Conservation (phyloP, 2,329 filamentous ascomycete genomes). For the Talaromyces amestolkiae region DNA sequence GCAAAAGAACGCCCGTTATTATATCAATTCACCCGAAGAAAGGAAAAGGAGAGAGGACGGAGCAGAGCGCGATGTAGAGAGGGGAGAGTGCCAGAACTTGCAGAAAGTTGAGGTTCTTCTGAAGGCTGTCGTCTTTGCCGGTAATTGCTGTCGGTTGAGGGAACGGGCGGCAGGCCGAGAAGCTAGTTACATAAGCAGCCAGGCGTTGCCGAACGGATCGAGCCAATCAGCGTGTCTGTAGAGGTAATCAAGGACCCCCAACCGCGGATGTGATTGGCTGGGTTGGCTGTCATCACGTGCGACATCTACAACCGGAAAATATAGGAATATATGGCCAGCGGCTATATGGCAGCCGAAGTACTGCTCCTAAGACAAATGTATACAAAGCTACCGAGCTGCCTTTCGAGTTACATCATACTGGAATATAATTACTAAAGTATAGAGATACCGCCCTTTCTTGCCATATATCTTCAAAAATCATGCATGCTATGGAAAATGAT, state of each 20-base stretch:
- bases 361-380: no score
- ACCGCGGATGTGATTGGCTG: slow-evolving; percentile 31
- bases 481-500: slow-evolving; percentile 17
- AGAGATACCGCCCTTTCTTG: not conserved
- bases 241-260: slow-evolving; percentile 39
- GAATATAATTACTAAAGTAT: not conserved
- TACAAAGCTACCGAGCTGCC: not conserved
- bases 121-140: slow-evolving; percentile 9
- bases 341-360: slow-evolving; percentile 19
- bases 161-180: slow-evolving; percentile 22
- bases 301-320: slow-evolving; percentile 26
- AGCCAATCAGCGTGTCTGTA: slow-evolving; percentile 34
- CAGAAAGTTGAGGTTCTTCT: slow-evolving; percentile 12
- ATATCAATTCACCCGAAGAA: slow-evolving; percentile 25
- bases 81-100: slow-evolving; percentile 21
- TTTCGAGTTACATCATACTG: not conserved
- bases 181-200: slow-evolving; percentile 36
- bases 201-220: slow-evolving; percentile 34
- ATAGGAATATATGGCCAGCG: slow-evolving; percentile 24
- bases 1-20: slow-evolving; percentile 19
- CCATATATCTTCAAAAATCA: not conserved
- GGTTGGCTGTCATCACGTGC: slow-evolving; percentile 29
- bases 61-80: slow-evolving; percentile 21
- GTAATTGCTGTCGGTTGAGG: slow-evolving; percentile 24
- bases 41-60: slow-evolving; percentile 25